phyloP scores from a whole-genome alignment of 176 grass and related monocot species.

The Rhynchospora tenuis region DNA sequence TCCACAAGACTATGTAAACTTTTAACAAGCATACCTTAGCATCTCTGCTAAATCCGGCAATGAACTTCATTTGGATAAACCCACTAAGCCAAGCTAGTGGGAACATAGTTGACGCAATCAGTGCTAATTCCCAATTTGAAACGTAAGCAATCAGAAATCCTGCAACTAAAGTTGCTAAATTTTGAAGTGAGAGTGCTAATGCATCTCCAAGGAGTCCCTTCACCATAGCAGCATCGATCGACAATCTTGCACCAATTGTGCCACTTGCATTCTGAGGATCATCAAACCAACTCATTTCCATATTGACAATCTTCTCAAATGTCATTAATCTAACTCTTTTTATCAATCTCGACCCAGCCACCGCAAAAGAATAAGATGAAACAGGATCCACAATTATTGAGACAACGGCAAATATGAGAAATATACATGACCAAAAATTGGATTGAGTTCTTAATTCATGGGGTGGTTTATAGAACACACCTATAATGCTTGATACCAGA shows the following conservation, averaged over 20 bases:
- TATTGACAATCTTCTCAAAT: slow-evolving; percentile 47
- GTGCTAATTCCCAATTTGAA: slow-evolving; percentile 62
- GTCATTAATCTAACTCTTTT: slow-evolving; percentile 54
- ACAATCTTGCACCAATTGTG: slow-evolving; percentile 64
- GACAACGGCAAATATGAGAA: slow-evolving; percentile 28
- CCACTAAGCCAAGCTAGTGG: slow-evolving; percentile 52
- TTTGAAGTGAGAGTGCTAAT: slow-evolving; percentile 56
- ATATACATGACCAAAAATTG: slow-evolving; percentile 71
- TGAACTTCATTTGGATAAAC: slow-evolving; percentile 51
- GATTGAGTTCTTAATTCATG: slow-evolving; percentile 45
- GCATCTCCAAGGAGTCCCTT: slow-evolving; percentile 57
- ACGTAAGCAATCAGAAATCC: slow-evolving; percentile 56
- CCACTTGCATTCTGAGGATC: slow-evolving; percentile 79
- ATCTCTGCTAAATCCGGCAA: slow-evolving; percentile 45
- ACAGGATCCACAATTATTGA: slow-evolving; percentile 34
- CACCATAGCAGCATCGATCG: slow-evolving; percentile 56
- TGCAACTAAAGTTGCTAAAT: slow-evolving; percentile 35
- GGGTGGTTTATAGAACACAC: slow-evolving; percentile 53
- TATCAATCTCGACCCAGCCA: slow-evolving; percentile 68
- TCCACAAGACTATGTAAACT: background rate
- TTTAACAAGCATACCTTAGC: slow-evolving; percentile 42
- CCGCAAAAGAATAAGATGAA: slow-evolving; percentile 54
- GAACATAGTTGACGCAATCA: slow-evolving; percentile 52
- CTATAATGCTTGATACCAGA: slow-evolving; percentile 40
- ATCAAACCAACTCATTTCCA: slow-evolving; percentile 84